Base-by-base conservation (phyloP, 1,139 yeast species). In the Pneumocystis wakefieldiae region DNA sequence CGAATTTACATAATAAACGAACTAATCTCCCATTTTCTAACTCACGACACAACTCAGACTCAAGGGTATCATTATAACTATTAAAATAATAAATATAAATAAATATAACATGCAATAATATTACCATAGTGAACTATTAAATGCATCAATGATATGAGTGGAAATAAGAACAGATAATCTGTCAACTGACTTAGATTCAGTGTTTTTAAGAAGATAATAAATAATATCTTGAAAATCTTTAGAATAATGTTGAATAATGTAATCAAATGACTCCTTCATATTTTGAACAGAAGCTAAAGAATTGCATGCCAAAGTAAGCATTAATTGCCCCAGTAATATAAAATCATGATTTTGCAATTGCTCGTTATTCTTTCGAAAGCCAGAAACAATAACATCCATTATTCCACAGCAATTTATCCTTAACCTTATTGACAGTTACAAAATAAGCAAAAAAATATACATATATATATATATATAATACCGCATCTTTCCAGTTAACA, bases 11-110 rank as follows among this genome's bases (percentile, higher is more conserved):
- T 71, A 92, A 76, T 58, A 94, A 77, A 66, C 98, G 80, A 69
- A 91, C 90, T 41, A 92, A 75, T 65, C 98, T 78, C 4, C 89
- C 95, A 74, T 92, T 92, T 73, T 92, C 98, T 39, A 91, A 76
- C 73, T 92, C 97, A 62, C 81, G 79, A 35, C 83, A 73, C 58
- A 94, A 75, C 67, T 83, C 83, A 1, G 81, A 76, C 72, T 90
- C 96, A 68, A 84, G 77, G 68, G 76, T 80, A 71, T 91, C 97
- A 28, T 79, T 77, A 64, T 78, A 76, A 63, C 59, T 57, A 57
- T 5, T 14, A 57, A 19, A 39, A 19, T 19, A 57, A 24, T 37
- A 37, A 37, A 39, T 24, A 19, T 29, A 37, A 24, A 29, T 15
- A 39, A 57, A 5, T 24, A 37, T 57, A 29, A 55, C 19, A 39